phyloP scores from a whole-genome alignment of 2,329 filamentous ascomycete species.

The Malbranchea cinnamomea region DNA sequence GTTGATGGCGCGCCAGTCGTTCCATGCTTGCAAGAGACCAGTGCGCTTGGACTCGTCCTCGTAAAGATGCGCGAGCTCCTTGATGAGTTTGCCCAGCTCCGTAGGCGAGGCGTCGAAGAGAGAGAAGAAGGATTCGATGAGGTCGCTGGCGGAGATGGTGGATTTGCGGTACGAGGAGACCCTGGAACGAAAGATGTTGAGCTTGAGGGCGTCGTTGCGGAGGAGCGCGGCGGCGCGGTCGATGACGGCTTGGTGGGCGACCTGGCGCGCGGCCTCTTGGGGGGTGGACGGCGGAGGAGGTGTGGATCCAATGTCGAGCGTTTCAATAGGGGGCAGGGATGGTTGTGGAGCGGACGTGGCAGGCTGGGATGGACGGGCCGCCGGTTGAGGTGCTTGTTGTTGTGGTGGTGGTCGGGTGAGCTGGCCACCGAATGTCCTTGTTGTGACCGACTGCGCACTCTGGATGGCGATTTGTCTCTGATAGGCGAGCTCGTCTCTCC shows the following conservation, averaged over 20 bases:
- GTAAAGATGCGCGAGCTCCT: conserved; percentile 84
- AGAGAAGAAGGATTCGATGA: conserved; percentile 77
- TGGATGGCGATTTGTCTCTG: conserved; percentile 87
- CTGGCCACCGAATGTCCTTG: conserved; percentile 71
- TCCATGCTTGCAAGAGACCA: conserved; percentile 68
- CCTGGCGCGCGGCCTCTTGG: conserved; percentile 64
- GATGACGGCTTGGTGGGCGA: conserved; percentile 71
- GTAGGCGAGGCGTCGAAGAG: conserved; percentile 70
- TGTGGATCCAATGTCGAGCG: conserved; percentile 38
- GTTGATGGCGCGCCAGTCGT: conserved; percentile 89
- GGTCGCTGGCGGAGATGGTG: conserved; percentile 52
- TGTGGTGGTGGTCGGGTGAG: conserved; percentile 43
- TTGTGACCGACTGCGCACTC: conserved; percentile 65
- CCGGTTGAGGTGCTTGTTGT: conserved; percentile 31
- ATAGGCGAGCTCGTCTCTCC: conserved; percentile 77
- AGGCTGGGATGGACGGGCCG: conserved; percentile 16
- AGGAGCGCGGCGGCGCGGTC: conserved; percentile 73
- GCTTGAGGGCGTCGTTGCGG: conserved; percentile 58
- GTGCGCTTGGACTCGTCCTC: conserved; percentile 65
- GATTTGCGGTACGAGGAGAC: conserved; percentile 66
- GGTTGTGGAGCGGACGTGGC: conserved; percentile 12
- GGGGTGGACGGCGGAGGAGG: conserved; percentile 38
- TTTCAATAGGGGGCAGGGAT: conserved; percentile 31
- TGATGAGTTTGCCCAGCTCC: conserved; percentile 74
- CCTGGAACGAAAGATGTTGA: conserved; percentile 60